Base-by-base conservation (phyloP, 1,139 yeast species). In the Yamadazyma triangularis region DNA sequence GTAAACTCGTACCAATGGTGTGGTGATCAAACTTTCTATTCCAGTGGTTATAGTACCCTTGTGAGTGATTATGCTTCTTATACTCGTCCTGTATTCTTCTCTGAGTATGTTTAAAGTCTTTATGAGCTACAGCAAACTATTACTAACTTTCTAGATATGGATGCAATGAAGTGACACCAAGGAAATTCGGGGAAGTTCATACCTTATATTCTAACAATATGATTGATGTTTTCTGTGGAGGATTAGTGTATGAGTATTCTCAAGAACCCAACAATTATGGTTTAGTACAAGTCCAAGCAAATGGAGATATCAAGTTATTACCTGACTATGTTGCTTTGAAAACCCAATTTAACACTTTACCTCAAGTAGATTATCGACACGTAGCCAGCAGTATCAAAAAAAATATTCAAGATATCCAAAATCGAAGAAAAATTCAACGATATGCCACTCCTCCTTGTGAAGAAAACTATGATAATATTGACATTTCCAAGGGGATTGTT, bases 1-100 rank as follows among this genome's bases (percentile, higher is more conserved):
- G 89, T 91, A 33, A 91, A 91, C 55, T 81, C 95, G 1, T 91
- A 91, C 56, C 95, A 88, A 53, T 91, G 98, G 98, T 91, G 98
- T 62, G 98, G 98, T 4, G 73, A 77, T 28, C 91, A 86, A 47
- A 80, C 93, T 3, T 84, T 85, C 56, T 62, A 77, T 38, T 68
- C 83, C 8, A 82, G 95, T 45, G 98, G 97, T 2, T 91, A 87
- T 56, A 74, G 82, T 45, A 60, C 67, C 22, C 72, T 89, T 36
- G 89, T 86, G 13, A 68, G 73, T 32, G 88, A 84, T 44, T 91
- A 87, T 52, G 51, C 60, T 23, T 70, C 72, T 27, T 86, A 75
- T 48, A 59, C 86, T 2, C 73, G 77, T 40, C 98, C 98, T 2
- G 70, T 91, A 1, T 81, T 91, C 56, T 75, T 91, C 38, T 86